Percentiles rank a stretch among this genome's conserved stretches.
phyloP scores from a whole-genome alignment of 257 asterid genomes.

The Nicotiana sylvestris region DNA sequence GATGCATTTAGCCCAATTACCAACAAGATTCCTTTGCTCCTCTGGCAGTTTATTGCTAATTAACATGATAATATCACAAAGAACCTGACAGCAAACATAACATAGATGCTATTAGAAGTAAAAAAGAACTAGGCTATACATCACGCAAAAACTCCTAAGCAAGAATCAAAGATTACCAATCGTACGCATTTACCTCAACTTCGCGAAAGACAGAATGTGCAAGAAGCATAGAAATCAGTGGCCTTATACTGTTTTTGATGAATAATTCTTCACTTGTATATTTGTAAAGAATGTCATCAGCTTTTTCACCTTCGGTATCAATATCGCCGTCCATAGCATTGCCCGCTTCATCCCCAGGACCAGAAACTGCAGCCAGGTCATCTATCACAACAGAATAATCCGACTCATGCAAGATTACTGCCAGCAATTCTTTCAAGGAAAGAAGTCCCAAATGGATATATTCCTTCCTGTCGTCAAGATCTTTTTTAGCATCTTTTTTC shows the following conservation, averaged over 20 bases:
- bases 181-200: conserved; percentile 56
- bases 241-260: conserved; percentile 47
- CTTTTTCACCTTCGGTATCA: conserved; percentile 34
- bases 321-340: conserved; percentile 18
- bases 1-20: conserved; percentile 43
- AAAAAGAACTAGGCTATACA: not conserved
- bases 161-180: not conserved
- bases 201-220: conserved; percentile 54
- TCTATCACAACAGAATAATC: conserved; percentile 47
- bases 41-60: conserved; percentile 52
- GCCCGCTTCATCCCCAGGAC: conserved; percentile 25
- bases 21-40: conserved; percentile 53
- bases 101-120: not conserved
- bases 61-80: conserved; percentile 54
- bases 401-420: conserved; percentile 38
- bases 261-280: conserved; percentile 50
- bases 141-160: not conserved
- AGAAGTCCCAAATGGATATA: conserved; percentile 47
- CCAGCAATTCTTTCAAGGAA: conserved; percentile 64
- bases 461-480: conserved; percentile 52
- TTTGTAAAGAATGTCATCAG: conserved; percentile 45
- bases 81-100: conserved; percentile 13
- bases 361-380: conserved; percentile 48
- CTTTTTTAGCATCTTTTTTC: conserved; percentile 54
- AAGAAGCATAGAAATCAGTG: conserved; percentile 49